A percentile compares a stretch with the other conserved stretches of the same genome.
These are phyloP conservation scores for Discostella pseudostelligera DNA, from an alignment of 108 stramenopile species.

Conservation along the genomic window DNA sequence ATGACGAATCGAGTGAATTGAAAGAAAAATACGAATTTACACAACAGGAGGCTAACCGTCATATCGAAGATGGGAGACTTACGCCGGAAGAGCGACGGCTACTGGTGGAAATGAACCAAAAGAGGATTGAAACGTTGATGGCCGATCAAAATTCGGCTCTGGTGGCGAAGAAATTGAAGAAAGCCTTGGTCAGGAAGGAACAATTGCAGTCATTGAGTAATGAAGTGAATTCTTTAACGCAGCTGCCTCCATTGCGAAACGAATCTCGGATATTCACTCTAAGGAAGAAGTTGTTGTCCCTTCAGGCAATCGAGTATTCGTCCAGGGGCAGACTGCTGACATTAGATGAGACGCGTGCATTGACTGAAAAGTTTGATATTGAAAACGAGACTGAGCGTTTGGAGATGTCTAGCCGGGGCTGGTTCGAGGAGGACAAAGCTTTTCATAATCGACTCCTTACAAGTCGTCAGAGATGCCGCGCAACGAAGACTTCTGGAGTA, in stretches of 20 bases:
- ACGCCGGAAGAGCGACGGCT: conserved; percentile 59
- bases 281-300: conserved; percentile 57
- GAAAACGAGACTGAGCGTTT: conserved; percentile 59
- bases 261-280: conserved; percentile 62
- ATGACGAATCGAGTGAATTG: conserved; percentile 68
- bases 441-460: conserved; percentile 61
- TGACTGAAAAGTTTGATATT: conserved; percentile 79
- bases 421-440: conserved; percentile 84
- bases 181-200: conserved; percentile 61
- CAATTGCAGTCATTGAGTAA: conserved; percentile 40
- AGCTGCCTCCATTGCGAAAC: conserved; percentile 59
- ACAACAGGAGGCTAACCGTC: conserved; percentile 60
- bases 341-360: conserved; percentile 64
- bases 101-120: conserved; percentile 66
- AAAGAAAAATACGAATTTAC: conserved; percentile 63
- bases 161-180: conserved; percentile 61
- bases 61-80: conserved; percentile 70
- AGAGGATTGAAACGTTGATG: conserved; percentile 46
- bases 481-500: neutral
- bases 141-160: conserved; percentile 58
- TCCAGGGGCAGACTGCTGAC: conserved; percentile 71
- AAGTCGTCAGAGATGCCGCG: conserved; percentile 32
- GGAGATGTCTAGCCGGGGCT: conserved; percentile 68
- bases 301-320: conserved; percentile 61
- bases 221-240: conserved; percentile 11